Evolutionary conservation across 352 stramenopile genomes (phyloP).

Genomic region (Phytophthora nicotianae): DNA sequence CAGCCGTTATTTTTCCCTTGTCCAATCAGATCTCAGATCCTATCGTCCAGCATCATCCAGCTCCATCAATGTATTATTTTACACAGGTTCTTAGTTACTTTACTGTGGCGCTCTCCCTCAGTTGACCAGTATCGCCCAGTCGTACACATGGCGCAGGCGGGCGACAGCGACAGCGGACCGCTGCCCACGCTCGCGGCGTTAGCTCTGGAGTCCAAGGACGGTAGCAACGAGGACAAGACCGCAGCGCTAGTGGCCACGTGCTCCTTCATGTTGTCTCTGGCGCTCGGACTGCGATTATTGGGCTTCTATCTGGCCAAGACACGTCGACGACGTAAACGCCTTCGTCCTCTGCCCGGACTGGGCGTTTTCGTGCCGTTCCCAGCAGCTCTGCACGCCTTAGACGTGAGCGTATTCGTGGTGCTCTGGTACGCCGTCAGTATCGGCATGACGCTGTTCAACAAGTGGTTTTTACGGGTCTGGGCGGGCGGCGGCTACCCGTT

Average conservation of each 20-base stretch:
- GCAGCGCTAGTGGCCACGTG: slow-evolving; percentile 56
- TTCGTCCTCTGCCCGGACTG: slow-evolving; percentile 21
- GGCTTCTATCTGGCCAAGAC: slow-evolving; percentile 39
- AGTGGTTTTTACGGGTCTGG: slow-evolving; percentile 83
- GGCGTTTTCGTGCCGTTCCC: slow-evolving; percentile 27
- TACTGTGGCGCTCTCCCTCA: slow-evolving; percentile 16
- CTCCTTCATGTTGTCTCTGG: slow-evolving; percentile 65
- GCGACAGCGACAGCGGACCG: slow-evolving; percentile 16
- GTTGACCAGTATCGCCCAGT: slow-evolving; percentile 16
- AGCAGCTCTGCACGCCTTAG: slow-evolving; percentile 55
- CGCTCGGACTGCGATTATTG: slow-evolving; percentile 49
- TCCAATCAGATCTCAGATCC: neutral
- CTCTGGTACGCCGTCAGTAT: slow-evolving; percentile 88
- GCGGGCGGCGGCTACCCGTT: slow-evolving; percentile 72
- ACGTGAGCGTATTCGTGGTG: slow-evolving; percentile 75
- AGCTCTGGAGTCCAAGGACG: slow-evolving; percentile 3
- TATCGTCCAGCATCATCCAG: neutral
- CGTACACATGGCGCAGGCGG: slow-evolving; percentile 24
- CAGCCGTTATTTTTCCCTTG: neutral
- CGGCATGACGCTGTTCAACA: slow-evolving; percentile 87
- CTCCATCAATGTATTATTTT: neutral
- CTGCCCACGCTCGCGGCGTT: slow-evolving; percentile 23
- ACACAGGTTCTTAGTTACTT: neutral
- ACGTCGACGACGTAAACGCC: slow-evolving; percentile 25
- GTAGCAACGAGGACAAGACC: slow-evolving; percentile 53